Evolutionary conservation across 805 yeast species (phyloP).

Genomic region (Clavispora fructus): DNA sequence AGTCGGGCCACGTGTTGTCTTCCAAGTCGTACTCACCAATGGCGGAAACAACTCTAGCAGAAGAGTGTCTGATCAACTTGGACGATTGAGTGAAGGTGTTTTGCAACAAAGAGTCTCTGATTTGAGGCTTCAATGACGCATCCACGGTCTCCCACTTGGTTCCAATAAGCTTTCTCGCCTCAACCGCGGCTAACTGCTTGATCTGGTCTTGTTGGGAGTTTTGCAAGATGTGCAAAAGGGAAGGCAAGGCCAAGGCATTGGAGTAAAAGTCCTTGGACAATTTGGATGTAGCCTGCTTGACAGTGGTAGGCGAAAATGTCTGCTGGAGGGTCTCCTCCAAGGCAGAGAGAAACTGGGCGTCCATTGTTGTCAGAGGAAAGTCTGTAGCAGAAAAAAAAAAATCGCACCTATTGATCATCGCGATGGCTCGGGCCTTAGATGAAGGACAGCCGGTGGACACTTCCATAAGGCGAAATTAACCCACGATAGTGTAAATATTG

Average conservation of each 20-base stretch:
- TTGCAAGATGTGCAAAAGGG: slow-evolving; percentile 77
- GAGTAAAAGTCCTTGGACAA: slow-evolving; percentile 72
- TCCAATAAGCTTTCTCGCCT: slow-evolving; percentile 77
- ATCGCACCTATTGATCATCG: neutral
- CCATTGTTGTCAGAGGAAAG: slow-evolving; percentile 40
- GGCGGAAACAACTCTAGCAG: slow-evolving; percentile 83
- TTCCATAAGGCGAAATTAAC: no score
- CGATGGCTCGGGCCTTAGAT: slow-evolving; percentile 8
- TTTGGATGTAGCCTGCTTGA: slow-evolving; percentile 76
- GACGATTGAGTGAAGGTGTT: slow-evolving; percentile 64
- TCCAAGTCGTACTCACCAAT: slow-evolving; percentile 74
- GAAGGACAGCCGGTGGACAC: slow-evolving; percentile 1
- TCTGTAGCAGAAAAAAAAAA: slow-evolving; percentile 3
- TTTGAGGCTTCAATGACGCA: slow-evolving; percentile 47
- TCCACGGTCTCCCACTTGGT: slow-evolving; percentile 62
- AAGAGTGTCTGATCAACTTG: slow-evolving; percentile 73
- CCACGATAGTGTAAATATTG: no score
- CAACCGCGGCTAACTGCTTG: slow-evolving; percentile 94
- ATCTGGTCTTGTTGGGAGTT: slow-evolving; percentile 62
- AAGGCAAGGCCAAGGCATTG: slow-evolving; percentile 68
- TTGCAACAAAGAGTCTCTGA: slow-evolving; percentile 64
- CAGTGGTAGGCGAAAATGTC: slow-evolving; percentile 73
- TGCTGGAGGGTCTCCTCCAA: slow-evolving; percentile 76
- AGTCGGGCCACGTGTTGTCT: slow-evolving; percentile 63
- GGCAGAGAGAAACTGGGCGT: slow-evolving; percentile 60